These are phyloP conservation scores for Mycena alexandri DNA, from an alignment of 768 basidiomycete genomes.

Conservation along the genomic window DNA sequence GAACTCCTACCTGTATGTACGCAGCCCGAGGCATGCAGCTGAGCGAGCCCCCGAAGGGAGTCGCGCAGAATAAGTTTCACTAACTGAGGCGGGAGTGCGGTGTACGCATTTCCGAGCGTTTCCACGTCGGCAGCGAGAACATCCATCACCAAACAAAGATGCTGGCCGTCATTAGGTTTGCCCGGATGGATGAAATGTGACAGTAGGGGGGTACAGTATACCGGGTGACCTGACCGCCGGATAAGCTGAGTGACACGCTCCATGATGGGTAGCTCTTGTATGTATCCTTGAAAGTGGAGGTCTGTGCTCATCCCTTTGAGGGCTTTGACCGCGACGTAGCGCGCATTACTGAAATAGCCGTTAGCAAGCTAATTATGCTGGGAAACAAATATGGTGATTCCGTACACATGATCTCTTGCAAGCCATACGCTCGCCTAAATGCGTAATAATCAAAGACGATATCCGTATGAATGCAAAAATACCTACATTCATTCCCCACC, in stretches of 20 bases:
- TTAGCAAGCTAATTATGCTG: neutral
- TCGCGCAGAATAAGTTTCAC: constrained; percentile 32
- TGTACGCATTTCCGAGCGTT: constrained; percentile 1
- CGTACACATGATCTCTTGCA: constrained; percentile 17
- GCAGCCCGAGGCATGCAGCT: constrained; percentile 20
- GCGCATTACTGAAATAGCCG: constrained; percentile 1
- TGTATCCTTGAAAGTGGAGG: constrained; percentile 6
- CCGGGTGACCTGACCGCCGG: constrained; percentile 2
- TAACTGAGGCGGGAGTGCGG: constrained; percentile 19
- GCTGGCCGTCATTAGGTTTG: constrained; percentile 21
- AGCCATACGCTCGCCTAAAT: constrained; percentile 21
- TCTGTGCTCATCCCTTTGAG: constrained; percentile 17
- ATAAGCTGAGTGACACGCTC: constrained; percentile 6
- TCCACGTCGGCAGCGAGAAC: constrained; percentile 31
- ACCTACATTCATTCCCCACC: constrained; percentile 24
- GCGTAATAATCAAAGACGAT: neutral
- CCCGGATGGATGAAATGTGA: constrained; percentile 26
- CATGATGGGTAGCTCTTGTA: constrained; percentile 13
- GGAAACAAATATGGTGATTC: neutral
- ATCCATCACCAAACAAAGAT: constrained; percentile 33
- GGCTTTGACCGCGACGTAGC: constrained; percentile 17
- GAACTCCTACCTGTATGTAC: constrained; percentile 27
- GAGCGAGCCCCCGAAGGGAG: constrained; percentile 33
- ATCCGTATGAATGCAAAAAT: no score
- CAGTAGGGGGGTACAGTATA: constrained; percentile 26